phyloP scores from a whole-genome alignment of 1,139 yeast species.

The Yamadazyma membranifaciens region DNA sequence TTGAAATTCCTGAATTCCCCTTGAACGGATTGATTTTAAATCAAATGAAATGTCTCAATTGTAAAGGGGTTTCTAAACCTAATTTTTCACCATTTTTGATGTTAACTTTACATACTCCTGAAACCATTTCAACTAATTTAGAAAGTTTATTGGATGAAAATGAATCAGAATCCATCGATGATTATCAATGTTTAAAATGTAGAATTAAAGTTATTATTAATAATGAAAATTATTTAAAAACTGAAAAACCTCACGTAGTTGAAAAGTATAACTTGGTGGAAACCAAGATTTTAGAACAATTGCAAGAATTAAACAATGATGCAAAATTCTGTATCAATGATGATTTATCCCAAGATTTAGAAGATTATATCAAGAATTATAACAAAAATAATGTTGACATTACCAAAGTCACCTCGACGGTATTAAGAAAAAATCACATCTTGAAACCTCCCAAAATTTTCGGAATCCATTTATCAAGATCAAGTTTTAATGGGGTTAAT shows the following conservation, averaged over 20 bases:
- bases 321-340: slow-evolving; percentile 54
- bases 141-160: slow-evolving; percentile 55
- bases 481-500: slow-evolving; percentile 69
- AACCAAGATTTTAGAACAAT: slow-evolving; percentile 21
- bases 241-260: slow-evolving; percentile 7
- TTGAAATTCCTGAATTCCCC: slow-evolving; percentile 62
- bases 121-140: slow-evolving; percentile 46
- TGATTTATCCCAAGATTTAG: slow-evolving; percentile 49
- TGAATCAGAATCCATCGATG: slow-evolving; percentile 71
- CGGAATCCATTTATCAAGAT: slow-evolving; percentile 78
- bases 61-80: slow-evolving; percentile 63
- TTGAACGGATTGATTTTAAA: slow-evolving; percentile 67
- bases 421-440: slow-evolving; percentile 61
- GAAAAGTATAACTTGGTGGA: slow-evolving; percentile 14
- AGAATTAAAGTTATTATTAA: slow-evolving; percentile 50
- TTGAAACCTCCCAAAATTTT: slow-evolving; percentile 68
- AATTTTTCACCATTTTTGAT: slow-evolving; percentile 65
- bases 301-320: slow-evolving; percentile 30
- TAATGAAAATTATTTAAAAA: slow-evolving; percentile 22
- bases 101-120: slow-evolving; percentile 75
- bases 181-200: slow-evolving; percentile 77
- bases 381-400: slow-evolving; percentile 44
- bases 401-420: slow-evolving; percentile 55
- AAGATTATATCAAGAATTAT: slow-evolving; percentile 46
- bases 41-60: slow-evolving; percentile 65